phyloP scores from a whole-genome alignment of 2,329 filamentous ascomycete species.

The Colletotrichum kahawae region DNA sequence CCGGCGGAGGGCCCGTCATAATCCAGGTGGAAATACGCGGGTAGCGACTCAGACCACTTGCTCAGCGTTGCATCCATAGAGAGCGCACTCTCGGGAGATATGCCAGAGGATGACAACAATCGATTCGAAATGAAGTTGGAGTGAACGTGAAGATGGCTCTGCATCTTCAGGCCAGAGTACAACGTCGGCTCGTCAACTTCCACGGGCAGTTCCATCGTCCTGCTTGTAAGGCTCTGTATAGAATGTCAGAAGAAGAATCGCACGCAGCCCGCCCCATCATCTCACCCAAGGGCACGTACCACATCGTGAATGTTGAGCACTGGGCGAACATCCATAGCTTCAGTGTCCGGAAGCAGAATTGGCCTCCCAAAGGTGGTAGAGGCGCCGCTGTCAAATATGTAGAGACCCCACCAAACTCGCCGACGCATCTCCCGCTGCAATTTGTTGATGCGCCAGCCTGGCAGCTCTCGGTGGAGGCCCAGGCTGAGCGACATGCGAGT shows the following conservation, averaged over 20 bases:
- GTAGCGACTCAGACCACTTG: conserved; percentile 30
- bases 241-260: not conserved
- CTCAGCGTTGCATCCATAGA: conserved; percentile 28
- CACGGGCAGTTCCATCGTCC: conserved; percentile 25
- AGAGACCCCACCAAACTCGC: conserved; percentile 48
- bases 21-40: conserved; percentile 28
- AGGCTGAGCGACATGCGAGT: conserved; percentile 51
- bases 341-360: conserved; percentile 25
- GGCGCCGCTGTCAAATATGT: conserved; percentile 50
- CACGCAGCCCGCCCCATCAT: not conserved
- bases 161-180: conserved; percentile 32
- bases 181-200: conserved; percentile 28
- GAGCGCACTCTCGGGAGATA: conserved; percentile 29
- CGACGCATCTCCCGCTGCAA: conserved; percentile 40
- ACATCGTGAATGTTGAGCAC: conserved; percentile 34
- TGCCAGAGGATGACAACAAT: conserved; percentile 28
- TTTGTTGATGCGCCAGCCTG: conserved; percentile 27
- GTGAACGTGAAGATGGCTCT: conserved; percentile 34
- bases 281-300: not conserved
- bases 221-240: conserved; percentile 27
- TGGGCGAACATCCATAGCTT: conserved; percentile 33
- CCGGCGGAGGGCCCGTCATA: conserved; percentile 21
- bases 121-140: conserved; percentile 36
- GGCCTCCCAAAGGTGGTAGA: conserved; percentile 47
- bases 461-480: conserved; percentile 49